These are phyloP conservation scores for Lonicera japonica DNA, from an alignment of 129 eudicot species.

Conservation along the genomic window DNA sequence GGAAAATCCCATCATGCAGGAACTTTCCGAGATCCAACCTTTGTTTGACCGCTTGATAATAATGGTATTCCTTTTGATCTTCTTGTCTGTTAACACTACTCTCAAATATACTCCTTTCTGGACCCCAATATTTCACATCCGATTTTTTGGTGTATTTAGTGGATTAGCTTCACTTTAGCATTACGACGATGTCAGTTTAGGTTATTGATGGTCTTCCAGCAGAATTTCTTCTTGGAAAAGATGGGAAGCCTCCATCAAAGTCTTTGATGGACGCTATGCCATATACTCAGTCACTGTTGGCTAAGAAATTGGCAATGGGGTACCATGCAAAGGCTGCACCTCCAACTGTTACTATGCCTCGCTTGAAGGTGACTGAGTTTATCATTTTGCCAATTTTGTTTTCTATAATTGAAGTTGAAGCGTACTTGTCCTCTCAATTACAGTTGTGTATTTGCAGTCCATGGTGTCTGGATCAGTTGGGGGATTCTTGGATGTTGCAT, in stretches of 20 bases:
- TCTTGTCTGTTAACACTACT: background rate
- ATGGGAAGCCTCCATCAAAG: slow-evolving; percentile 58
- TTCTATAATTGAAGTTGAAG: background rate
- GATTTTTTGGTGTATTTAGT: background rate
- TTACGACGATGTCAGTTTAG: slow-evolving; percentile 35
- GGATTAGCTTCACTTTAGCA: slow-evolving; percentile 10
- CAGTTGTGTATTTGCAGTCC: slow-evolving; percentile 43
- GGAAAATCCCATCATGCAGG: slow-evolving; percentile 48
- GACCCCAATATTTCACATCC: background rate
- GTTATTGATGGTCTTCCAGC: slow-evolving; percentile 99
- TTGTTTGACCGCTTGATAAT: slow-evolving; percentile 65
- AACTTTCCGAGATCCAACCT: slow-evolving; percentile 57
- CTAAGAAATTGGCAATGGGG: slow-evolving; percentile 56
- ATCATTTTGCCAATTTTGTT: background rate
- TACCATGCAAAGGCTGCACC: slow-evolving; percentile 97
- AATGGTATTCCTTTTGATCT: slow-evolving; percentile 44
- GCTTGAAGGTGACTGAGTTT: slow-evolving; percentile 57
- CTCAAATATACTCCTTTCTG: background rate
- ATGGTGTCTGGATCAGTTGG: slow-evolving; percentile 83
- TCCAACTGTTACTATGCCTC: slow-evolving; percentile 97
- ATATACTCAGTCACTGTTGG: slow-evolving; percentile 77
- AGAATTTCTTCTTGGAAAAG: slow-evolving; percentile 85
- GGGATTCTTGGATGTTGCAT: slow-evolving; percentile 87
- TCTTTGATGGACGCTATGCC: slow-evolving; percentile 71
- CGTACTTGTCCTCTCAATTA: background rate